These are phyloP conservation scores for Pontederia crassipes DNA, from an alignment of 176 grass and related monocot species.

Conservation along the genomic window DNA sequence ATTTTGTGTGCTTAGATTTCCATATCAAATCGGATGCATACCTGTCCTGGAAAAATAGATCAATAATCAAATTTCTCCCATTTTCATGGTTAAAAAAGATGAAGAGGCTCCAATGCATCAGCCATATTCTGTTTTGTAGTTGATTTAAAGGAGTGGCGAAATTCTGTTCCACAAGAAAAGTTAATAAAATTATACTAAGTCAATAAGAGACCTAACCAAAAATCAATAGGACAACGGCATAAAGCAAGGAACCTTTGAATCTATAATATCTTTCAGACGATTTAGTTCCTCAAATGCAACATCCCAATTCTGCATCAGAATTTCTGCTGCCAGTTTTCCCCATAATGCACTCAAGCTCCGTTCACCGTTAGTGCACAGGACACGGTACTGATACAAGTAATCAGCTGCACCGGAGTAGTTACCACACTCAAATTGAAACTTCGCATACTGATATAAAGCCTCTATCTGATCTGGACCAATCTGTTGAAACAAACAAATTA, in stretches of 20 bases:
- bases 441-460: constrained; percentile 80
- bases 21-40: neutral
- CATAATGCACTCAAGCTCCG: constrained; percentile 74
- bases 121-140: constrained; percentile 91
- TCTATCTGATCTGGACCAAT: constrained; percentile 84
- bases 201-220: constrained; percentile 1
- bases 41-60: constrained; percentile 98
- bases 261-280: constrained; percentile 86
- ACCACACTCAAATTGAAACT: constrained; percentile 83
- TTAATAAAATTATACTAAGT: constrained; percentile 3
- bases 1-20: no score
- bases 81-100: constrained; percentile 98
- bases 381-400: constrained; percentile 75
- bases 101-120: constrained; percentile 97
- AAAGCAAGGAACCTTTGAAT: constrained; percentile 54
- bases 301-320: constrained; percentile 96
- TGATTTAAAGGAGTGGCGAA: constrained; percentile 75
- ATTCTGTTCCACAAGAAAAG: constrained; percentile 29
- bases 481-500: constrained; percentile 27
- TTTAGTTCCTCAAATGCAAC: constrained; percentile 84
- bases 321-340: constrained; percentile 81
- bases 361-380: constrained; percentile 74
- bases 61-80: constrained; percentile 81
- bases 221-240: neutral
- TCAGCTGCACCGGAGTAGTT: constrained; percentile 77